These are phyloP conservation scores for Flammula alnicola DNA, from an alignment of 1,284 basidiomycete species.

Conservation along the genomic window DNA sequence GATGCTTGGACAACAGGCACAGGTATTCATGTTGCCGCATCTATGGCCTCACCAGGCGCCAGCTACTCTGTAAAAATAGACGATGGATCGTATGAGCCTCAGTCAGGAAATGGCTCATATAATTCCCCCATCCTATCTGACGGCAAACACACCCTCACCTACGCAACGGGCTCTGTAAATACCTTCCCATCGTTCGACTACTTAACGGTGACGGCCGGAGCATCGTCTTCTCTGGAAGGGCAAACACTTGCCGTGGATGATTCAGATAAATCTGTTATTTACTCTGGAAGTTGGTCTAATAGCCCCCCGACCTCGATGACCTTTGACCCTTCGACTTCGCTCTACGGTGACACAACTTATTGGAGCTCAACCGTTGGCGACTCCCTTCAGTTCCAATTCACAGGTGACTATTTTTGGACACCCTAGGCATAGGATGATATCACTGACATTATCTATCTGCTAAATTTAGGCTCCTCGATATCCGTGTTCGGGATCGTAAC, in stretches of 20 bases:
- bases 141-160: slow-evolving; percentile 40
- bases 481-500: slow-evolving; percentile 39
- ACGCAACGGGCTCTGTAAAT: slow-evolving; percentile 30
- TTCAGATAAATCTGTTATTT: slow-evolving; percentile 31
- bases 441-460: too few species aligned
- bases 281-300: slow-evolving; percentile 38
- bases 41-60: slow-evolving; percentile 26
- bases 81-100: slow-evolving; percentile 31
- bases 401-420: slow-evolving; percentile 29
- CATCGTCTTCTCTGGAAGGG: slow-evolving; percentile 36
- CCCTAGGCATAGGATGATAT: too few species aligned
- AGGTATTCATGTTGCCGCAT: slow-evolving; percentile 31
- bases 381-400: slow-evolving; percentile 37
- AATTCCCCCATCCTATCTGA: slow-evolving; percentile 37
- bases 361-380: slow-evolving; percentile 42
- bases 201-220: slow-evolving; percentile 39
- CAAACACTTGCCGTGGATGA: slow-evolving; percentile 43
- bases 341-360: slow-evolving; percentile 38
- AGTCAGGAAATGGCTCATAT: slow-evolving; percentile 33
- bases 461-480: slow-evolving; percentile 37
- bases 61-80: slow-evolving; percentile 41
- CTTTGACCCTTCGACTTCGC: slow-evolving; percentile 31
- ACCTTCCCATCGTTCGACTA: slow-evolving; percentile 41
- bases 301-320: slow-evolving; percentile 20
- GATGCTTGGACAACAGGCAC: slow-evolving; percentile 28